phyloP scores from a whole-genome alignment of 163 green algal species.

The Scenedesmus sp. region DNA sequence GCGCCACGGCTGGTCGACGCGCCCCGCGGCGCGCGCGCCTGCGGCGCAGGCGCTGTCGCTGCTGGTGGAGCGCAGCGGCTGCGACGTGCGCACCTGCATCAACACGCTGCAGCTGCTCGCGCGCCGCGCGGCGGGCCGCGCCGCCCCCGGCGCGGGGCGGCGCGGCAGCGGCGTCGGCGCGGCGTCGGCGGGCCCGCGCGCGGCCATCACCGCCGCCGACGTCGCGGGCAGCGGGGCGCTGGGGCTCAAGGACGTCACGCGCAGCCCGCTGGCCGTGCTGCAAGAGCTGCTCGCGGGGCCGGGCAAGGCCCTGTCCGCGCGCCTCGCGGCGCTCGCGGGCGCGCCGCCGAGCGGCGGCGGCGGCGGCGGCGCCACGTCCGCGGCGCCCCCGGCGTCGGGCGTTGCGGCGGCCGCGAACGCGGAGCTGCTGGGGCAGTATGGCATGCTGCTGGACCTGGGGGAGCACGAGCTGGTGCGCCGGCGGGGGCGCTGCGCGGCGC shows the following conservation, averaged over 20 bases:
- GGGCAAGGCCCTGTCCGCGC: slow-evolving; percentile 74
- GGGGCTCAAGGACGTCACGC: slow-evolving; percentile 20
- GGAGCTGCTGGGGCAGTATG: slow-evolving; percentile 57
- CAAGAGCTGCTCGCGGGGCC: slow-evolving; percentile 53
- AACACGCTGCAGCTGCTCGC: slow-evolving; percentile 96
- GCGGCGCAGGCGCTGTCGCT: slow-evolving; percentile 62
- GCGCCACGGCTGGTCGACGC: not conserved
- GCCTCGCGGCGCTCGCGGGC: slow-evolving; percentile 16
- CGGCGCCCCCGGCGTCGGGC: not conserved
- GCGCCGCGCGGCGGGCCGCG: slow-evolving; percentile 17
- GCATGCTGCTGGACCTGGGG: slow-evolving; percentile 76
- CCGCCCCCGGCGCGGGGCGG: not conserved
- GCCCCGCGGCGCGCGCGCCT: not conserved
- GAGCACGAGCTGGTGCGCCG: slow-evolving; percentile 81
- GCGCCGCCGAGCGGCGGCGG: not conserved
- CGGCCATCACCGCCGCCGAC: slow-evolving; percentile 8
- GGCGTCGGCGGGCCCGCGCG: too few relatives aligned
- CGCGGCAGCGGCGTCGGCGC: too few relatives aligned
- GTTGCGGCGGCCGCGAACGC: not conserved
- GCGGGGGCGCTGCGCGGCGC: too few relatives aligned
- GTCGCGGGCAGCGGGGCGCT: slow-evolving; percentile 9
- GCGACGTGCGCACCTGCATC: slow-evolving; percentile 91
- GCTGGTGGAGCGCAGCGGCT: slow-evolving; percentile 78
- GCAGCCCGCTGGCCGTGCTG: slow-evolving; percentile 37
- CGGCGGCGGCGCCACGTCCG: not conserved